Evolutionary conservation across 768 basidiomycete species (phyloP).

Genomic region (Lanmaoa pseudosensibilis): DNA sequence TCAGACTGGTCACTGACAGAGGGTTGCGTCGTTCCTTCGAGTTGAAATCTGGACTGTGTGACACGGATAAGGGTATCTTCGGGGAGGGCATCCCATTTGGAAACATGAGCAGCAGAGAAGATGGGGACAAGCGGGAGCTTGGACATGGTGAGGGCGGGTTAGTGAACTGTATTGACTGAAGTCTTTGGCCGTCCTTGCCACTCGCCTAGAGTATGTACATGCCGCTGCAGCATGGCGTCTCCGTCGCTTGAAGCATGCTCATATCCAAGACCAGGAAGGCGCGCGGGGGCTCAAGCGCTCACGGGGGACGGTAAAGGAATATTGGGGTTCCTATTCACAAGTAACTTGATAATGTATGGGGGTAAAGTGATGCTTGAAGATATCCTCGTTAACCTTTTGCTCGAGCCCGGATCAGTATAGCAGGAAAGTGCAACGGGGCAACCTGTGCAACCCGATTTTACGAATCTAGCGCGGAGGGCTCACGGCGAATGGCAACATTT

Average conservation of each 20-base stretch:
- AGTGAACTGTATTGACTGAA: neutral
- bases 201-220: constrained; percentile 1
- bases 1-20: neutral
- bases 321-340: too few relatives aligned
- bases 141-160: constrained; percentile 13
- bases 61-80: neutral
- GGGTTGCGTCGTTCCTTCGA: neutral
- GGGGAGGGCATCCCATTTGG: constrained; percentile 25
- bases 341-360: too few relatives aligned
- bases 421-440: too few relatives aligned
- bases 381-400: too few relatives aligned
- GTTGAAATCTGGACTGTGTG: neutral
- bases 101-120: constrained; percentile 34
- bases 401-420: too few relatives aligned
- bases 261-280: neutral
- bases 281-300: neutral
- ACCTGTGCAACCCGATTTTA: too few relatives aligned
- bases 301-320: neutral
- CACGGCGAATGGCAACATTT: too few relatives aligned
- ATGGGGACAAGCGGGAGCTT: constrained; percentile 22
- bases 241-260: neutral
- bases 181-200: neutral
- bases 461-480: too few relatives aligned
- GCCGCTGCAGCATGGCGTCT: constrained; percentile 15
- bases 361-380: too few relatives aligned